A percentile compares a stretch with the other conserved stretches of the same genome.
These are phyloP conservation scores for Yamadazyma mexicana DNA, from an alignment of 1,139 yeast species.

Conservation along the genomic window DNA sequence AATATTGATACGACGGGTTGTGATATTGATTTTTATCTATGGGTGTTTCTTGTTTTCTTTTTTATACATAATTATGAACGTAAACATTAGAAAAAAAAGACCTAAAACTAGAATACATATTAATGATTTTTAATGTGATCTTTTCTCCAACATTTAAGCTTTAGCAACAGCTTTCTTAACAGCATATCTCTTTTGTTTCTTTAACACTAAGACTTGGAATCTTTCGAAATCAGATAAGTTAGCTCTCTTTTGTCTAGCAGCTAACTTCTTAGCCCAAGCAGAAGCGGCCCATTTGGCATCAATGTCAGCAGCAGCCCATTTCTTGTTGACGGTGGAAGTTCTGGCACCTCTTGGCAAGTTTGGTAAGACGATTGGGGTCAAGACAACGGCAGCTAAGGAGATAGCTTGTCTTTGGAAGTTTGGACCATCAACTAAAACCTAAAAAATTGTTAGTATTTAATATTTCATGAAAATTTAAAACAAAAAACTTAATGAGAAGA, in stretches of 20 bases:
- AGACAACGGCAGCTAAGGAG: conserved; percentile 73
- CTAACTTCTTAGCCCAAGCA: conserved; percentile 97
- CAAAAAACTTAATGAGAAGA: background rate
- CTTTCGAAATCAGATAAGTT: conserved; percentile 96
- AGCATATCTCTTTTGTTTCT: conserved; percentile 95
- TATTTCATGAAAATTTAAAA: background rate
- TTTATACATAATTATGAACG: conserved; percentile 24
- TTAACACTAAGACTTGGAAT: conserved; percentile 97
- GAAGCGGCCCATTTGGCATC: conserved; percentile 90
- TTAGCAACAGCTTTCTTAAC: conserved; percentile 82
- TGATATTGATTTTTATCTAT: conserved; percentile 20
- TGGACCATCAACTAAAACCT: conserved; percentile 97
- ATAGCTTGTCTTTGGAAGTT: conserved; percentile 90
- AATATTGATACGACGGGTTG: conserved; percentile 4
- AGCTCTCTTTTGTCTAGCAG: conserved; percentile 90
- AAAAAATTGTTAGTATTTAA: conserved; percentile 29
- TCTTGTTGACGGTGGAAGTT: conserved; percentile 82
- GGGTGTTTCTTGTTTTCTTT: conserved; percentile 7
- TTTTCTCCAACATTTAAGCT: conserved; percentile 56
- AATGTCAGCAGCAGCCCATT: conserved; percentile 90
- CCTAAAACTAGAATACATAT: conserved; percentile 36
- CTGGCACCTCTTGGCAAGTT: conserved; percentile 93
- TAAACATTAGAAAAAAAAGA: conserved; percentile 33
- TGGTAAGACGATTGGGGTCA: conserved; percentile 88
- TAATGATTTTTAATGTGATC: conserved; percentile 13